phyloP scores from a whole-genome alignment of 2,329 filamentous ascomycete genomes.

The Penicillium thymicola region DNA sequence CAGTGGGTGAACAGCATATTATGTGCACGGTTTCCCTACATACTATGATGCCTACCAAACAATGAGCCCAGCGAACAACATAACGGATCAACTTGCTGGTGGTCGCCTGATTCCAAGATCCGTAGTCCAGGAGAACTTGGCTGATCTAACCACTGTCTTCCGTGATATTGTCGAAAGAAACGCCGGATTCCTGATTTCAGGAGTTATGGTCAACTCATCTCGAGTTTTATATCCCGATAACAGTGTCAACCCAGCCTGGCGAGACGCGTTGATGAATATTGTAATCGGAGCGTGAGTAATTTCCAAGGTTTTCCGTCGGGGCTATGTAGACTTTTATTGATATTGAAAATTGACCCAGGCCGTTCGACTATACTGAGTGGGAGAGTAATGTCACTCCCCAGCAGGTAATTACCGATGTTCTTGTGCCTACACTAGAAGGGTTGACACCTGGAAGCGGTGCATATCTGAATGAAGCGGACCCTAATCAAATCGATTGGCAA shows the following conservation, averaged over 20 bases:
- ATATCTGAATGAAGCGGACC: slow-evolving; percentile 26
- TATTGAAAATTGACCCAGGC: neutral
- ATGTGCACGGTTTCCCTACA: slow-evolving; percentile 13
- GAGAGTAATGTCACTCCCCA: neutral
- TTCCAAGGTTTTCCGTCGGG: too few relatives aligned
- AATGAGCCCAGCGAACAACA: slow-evolving; percentile 51
- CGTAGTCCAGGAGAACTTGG: slow-evolving; percentile 3
- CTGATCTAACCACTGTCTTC: neutral
- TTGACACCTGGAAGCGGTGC: slow-evolving; percentile 17
- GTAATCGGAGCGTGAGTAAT: slow-evolving; percentile 5
- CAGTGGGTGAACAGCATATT: slow-evolving; percentile 1
- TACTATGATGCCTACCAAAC: slow-evolving; percentile 73
- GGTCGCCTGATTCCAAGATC: slow-evolving; percentile 20
- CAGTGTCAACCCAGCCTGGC: slow-evolving; percentile 16
- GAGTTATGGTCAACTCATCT: slow-evolving; percentile 13
- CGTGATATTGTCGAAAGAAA: slow-evolving; percentile 5
- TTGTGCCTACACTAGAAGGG: slow-evolving; percentile 8
- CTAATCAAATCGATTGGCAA: slow-evolving; percentile 22
- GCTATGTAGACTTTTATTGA: neutral
- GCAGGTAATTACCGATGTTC: slow-evolving; percentile 6
- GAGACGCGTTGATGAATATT: slow-evolving; percentile 5
- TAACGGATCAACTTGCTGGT: slow-evolving; percentile 16
- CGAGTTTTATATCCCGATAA: slow-evolving; percentile 4
- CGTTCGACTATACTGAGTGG: slow-evolving; percentile 5
- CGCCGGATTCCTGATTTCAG: slow-evolving; percentile 6